A percentile compares a stretch with the other conserved stretches of the same genome.
Conservation (phyloP, 2,329 filamentous ascomycete genomes). For the Cladosporium sp. region DNA sequence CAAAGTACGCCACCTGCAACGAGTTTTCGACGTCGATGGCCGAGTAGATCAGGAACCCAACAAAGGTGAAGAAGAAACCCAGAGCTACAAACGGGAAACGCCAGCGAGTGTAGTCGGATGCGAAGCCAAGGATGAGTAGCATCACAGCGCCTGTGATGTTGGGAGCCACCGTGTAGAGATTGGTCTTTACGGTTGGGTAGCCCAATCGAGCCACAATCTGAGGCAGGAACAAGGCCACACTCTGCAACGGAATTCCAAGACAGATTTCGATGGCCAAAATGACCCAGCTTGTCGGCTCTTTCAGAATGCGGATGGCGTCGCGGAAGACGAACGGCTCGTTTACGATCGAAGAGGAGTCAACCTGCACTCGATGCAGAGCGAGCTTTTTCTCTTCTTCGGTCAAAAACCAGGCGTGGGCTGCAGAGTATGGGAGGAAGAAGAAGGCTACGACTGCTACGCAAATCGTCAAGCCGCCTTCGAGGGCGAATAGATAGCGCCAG, state of each 20-base stretch:
- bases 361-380: conserved; percentile 67
- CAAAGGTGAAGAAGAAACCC: conserved; percentile 69
- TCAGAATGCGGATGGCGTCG: conserved; percentile 50
- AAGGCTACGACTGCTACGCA: conserved; percentile 57
- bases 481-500: conserved; percentile 64
- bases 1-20: conserved; percentile 66
- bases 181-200: conserved; percentile 60
- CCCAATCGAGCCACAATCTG: conserved; percentile 53
- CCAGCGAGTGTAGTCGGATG: conserved; percentile 60
- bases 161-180: conserved; percentile 76
- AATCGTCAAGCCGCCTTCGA: conserved; percentile 56
- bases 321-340: conserved; percentile 52
- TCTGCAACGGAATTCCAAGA: conserved; percentile 55
- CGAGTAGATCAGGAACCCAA: conserved; percentile 74
- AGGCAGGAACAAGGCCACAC: conserved; percentile 53
- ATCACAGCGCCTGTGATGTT: conserved; percentile 70
- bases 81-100: conserved; percentile 70
- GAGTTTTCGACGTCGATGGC: conserved; percentile 59
- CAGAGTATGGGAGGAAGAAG: conserved; percentile 63
- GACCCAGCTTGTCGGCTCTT: conserved; percentile 49
- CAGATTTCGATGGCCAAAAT: conserved; percentile 56
- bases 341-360: conserved; percentile 65
- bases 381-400: conserved; percentile 61
- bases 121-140: conserved; percentile 67
- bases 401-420: conserved; percentile 61